A percentile compares a stretch with the other conserved stretches of the same genome.
Evolutionary conservation across 2,329 filamentous ascomycete genomes (phyloP).

Genomic region (Claviceps lovelessii): DNA sequence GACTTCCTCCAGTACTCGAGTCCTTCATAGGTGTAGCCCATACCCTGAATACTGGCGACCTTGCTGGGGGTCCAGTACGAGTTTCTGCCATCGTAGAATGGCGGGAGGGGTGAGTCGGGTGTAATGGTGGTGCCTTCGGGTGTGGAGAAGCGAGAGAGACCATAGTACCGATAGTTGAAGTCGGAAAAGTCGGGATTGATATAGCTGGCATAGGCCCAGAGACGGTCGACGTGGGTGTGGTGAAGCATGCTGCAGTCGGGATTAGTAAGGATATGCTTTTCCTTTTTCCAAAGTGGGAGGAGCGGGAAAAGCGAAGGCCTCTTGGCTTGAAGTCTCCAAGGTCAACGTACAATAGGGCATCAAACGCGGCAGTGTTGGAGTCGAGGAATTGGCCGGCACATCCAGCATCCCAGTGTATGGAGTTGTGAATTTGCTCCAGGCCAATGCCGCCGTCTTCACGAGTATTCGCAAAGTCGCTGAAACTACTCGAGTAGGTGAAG

Average conservation of each 20-base stretch:
- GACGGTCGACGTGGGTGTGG: constrained; percentile 46
- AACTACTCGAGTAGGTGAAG: constrained; percentile 23
- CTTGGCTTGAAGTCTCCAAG: neutral
- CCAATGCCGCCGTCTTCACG: constrained; percentile 24
- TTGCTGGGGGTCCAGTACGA: constrained; percentile 28
- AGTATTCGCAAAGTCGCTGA: constrained; percentile 21
- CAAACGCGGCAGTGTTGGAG: constrained; percentile 28
- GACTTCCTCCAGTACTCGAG: constrained; percentile 22
- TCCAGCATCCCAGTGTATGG: constrained; percentile 26
- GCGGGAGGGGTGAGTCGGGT: constrained; percentile 31
- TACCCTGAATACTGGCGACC: constrained; percentile 17
- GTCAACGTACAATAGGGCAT: constrained; percentile 28
- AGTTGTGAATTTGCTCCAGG: constrained; percentile 29
- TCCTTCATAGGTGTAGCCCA: constrained; percentile 27
- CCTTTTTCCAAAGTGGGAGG: neutral
- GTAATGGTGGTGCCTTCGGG: constrained; percentile 25
- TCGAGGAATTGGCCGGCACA: constrained; percentile 28
- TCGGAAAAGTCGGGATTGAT: constrained; percentile 23
- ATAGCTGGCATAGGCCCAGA: constrained; percentile 43
- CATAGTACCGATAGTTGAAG: constrained; percentile 21
- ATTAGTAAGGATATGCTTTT: neutral
- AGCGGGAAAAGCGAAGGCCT: neutral
- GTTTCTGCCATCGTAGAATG: constrained; percentile 30
- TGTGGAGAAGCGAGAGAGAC: constrained; percentile 25
- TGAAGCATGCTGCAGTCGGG: constrained; percentile 25